Conservation (phyloP, 2,329 filamentous ascomycete species). For the Colletotrichum noveboracense region DNA sequence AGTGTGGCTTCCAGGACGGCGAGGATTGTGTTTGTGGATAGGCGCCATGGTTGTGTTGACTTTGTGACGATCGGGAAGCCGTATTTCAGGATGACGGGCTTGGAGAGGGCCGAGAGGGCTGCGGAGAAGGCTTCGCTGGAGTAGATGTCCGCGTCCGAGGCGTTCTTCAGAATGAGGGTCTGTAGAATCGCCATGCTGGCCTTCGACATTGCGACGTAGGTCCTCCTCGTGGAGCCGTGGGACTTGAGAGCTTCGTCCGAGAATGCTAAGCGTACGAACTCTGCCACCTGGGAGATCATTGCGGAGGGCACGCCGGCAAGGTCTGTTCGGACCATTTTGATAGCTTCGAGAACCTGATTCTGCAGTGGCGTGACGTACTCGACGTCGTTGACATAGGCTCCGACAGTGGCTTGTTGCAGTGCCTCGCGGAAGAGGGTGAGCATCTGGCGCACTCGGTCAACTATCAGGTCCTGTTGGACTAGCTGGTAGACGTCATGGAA, state of each 20-base stretch:
- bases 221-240: conserved; percentile 59
- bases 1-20: conserved; percentile 72
- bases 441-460: conserved; percentile 69
- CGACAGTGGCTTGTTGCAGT: conserved; percentile 71
- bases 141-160: conserved; percentile 71
- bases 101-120: conserved; percentile 70
- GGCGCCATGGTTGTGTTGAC: conserved; percentile 76
- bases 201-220: conserved; percentile 90
- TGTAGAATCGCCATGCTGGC: conserved; percentile 76
- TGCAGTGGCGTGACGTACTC: conserved; percentile 79
- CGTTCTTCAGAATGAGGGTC: conserved; percentile 62
- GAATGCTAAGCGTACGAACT: conserved; percentile 76
- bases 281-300: conserved; percentile 72
- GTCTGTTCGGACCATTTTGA: conserved; percentile 72
- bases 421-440: conserved; percentile 74
- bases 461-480: conserved; percentile 66
- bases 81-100: conserved; percentile 82
- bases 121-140: conserved; percentile 68
- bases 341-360: conserved; percentile 68
- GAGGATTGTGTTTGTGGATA: conserved; percentile 75
- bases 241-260: conserved; percentile 37
- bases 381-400: conserved; percentile 73
- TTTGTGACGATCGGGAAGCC: conserved; percentile 75
- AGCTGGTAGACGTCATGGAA: conserved; percentile 81
- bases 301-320: conserved; percentile 67